These are phyloP conservation scores for Trichoderma asperellum DNA, from an alignment of 2,329 filamentous ascomycete genomes.

Conservation along the genomic window DNA sequence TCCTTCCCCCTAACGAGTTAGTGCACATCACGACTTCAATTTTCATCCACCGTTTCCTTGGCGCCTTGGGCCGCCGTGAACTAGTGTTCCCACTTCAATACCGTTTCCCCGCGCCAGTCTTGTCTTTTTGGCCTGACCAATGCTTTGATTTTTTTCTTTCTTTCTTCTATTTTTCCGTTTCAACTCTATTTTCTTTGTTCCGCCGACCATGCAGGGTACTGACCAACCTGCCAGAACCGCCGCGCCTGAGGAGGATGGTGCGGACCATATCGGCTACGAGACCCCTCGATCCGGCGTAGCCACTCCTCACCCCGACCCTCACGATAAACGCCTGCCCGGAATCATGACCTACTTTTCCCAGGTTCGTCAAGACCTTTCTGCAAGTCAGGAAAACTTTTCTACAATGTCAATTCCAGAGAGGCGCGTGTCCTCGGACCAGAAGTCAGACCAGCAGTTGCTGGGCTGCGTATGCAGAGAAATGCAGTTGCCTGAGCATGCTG, in stretches of 20 bases:
- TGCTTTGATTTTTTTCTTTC: constrained; percentile 37
- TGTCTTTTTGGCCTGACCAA: constrained; percentile 27
- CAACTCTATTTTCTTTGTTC: constrained; percentile 30
- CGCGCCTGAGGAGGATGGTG: constrained; percentile 68
- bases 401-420: constrained; percentile 47
- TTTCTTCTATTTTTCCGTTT: constrained; percentile 23
- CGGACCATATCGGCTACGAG: constrained; percentile 79
- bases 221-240: constrained; percentile 59
- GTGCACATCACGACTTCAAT: constrained; percentile 27
- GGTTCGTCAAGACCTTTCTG: constrained; percentile 89
- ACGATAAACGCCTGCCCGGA: constrained; percentile 92
- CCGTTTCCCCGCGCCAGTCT: constrained; percentile 29
- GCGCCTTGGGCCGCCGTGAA: constrained; percentile 47
- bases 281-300: constrained; percentile 89
- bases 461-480: constrained; percentile 41
- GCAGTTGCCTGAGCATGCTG: constrained; percentile 37
- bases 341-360: constrained; percentile 98
- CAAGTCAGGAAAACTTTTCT: constrained; percentile 46
- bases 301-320: constrained; percentile 89
- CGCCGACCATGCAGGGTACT: constrained; percentile 52
- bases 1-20: constrained; percentile 24
- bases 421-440: constrained; percentile 34
- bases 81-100: constrained; percentile 45
- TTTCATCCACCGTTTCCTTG: constrained; percentile 32
- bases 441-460: constrained; percentile 31